Conservation (phyloP, 768 basidiomycete genomes). For the Dacryopinax primogenitus region DNA sequence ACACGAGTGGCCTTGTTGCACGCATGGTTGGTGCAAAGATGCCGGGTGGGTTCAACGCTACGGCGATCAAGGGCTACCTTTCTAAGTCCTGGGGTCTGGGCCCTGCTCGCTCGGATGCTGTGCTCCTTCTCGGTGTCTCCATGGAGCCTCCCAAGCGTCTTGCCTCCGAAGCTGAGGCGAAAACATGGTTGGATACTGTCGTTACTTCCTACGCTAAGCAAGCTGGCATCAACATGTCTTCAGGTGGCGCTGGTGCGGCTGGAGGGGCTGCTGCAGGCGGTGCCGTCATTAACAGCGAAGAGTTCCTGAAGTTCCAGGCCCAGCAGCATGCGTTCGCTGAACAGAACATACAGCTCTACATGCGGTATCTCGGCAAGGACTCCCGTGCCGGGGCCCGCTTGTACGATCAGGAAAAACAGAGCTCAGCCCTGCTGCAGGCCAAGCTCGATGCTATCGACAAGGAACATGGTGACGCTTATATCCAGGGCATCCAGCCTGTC, state of each 20-base stretch:
- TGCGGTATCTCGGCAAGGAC: conserved; percentile 91
- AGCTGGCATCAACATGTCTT: conserved; percentile 69
- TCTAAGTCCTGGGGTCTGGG: conserved; percentile 95
- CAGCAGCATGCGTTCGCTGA: conserved; percentile 86
- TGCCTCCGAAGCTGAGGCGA: conserved; percentile 80
- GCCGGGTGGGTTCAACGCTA: conserved; percentile 96
- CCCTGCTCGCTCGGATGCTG: conserved; percentile 72
- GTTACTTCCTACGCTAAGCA: conserved; percentile 78
- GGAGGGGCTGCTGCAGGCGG: conserved; percentile 54
- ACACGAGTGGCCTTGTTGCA: conserved; percentile 78
- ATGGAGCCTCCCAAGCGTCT: conserved; percentile 91
- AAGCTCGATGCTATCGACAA: conserved; percentile 75
- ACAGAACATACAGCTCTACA: conserved; percentile 90
- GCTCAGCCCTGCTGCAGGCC: conserved; percentile 56
- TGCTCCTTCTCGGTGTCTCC: conserved; percentile 80
- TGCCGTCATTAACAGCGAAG: conserved; percentile 90
- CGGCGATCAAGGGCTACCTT: conserved; percentile 77
- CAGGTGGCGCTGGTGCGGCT: conserved; percentile 49
- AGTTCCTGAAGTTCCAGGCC: conserved; percentile 90
- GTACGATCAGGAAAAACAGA: conserved; percentile 75
- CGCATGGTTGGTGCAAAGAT: conserved; percentile 91
- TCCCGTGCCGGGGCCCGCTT: conserved; percentile 84
- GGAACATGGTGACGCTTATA: conserved; percentile 88
- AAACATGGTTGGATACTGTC: conserved; percentile 81
- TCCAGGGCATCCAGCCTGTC: conserved; percentile 86